A percentile compares a stretch with the other conserved stretches of the same genome.
phyloP scores from a whole-genome alignment of 2,329 filamentous ascomycete genomes.

The Penicillium sp. region DNA sequence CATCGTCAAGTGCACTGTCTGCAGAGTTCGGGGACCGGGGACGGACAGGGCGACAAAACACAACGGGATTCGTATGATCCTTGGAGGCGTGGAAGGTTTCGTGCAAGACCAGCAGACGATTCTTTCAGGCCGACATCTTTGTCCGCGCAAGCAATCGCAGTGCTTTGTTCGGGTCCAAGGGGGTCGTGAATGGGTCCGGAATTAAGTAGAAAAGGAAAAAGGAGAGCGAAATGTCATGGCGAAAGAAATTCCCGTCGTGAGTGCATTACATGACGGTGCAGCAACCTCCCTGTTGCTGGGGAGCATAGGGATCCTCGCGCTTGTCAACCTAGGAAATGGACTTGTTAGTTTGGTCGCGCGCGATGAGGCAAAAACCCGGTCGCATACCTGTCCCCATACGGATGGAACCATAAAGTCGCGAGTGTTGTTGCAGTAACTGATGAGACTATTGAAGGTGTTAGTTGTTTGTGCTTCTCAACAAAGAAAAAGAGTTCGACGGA shows the following conservation, averaged over 20 bases:
- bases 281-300: slow-evolving; percentile 84
- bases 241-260: slow-evolving; percentile 22
- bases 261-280: slow-evolving; percentile 77
- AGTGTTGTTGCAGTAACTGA: slow-evolving; percentile 95
- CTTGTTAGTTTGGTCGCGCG: slow-evolving; percentile 15
- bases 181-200: slow-evolving; percentile 15
- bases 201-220: slow-evolving; percentile 17
- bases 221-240: slow-evolving; percentile 20
- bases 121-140: slow-evolving; percentile 14
- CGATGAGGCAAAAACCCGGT: slow-evolving; percentile 4
- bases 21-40: background rate
- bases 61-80: slow-evolving; percentile 4
- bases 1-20: slow-evolving; percentile 15
- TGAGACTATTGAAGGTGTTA: slow-evolving; percentile 58
- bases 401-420: slow-evolving; percentile 98
- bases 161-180: slow-evolving; percentile 9
- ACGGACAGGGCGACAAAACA: slow-evolving; percentile 4
- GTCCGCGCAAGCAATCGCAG: slow-evolving; percentile 15
- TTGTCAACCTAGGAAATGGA: slow-evolving; percentile 60
- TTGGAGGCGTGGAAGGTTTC: slow-evolving; percentile 12
- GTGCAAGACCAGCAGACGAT: slow-evolving; percentile 21
- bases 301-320: slow-evolving; percentile 95
- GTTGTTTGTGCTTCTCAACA: slow-evolving; percentile 4
- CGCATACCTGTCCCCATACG: slow-evolving; percentile 71
- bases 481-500: slow-evolving; percentile 39